Evolutionary conservation across 139 green algal species (phyloP), one percentile per base, ranked within the genome.

Genomic region (Axilococcus clingmanii): DNA sequence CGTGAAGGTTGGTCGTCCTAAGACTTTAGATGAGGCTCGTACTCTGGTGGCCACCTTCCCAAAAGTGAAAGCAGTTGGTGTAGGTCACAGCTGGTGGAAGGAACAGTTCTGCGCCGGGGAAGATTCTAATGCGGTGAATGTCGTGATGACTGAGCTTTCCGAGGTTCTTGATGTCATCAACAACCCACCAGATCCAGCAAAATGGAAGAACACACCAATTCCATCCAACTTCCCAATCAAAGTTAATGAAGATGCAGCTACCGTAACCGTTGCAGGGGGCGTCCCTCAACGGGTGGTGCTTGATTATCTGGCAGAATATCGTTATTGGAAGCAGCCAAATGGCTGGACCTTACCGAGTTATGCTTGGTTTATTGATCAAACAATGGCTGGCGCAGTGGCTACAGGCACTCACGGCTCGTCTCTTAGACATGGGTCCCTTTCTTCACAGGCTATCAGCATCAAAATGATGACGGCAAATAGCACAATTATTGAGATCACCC

Each of bases 361-460:
- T 36, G 63, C 70, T 34, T 93, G 79, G 77, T 90, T 81, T 63
- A 78, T 88, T 31, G 79, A 85, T 59, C 82, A 94, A 65, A 89
- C 73, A 2, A 78, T 95, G 28, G 86, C 68, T 4, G 86, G 86
- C 4, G 86, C 86, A 5, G 75, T 93, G 2, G 59, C 86, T 36
- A 95, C 86, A 1, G 77, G 63, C 28, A 82, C 79, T 0, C 86
- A 95, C 63, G 86, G 86, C 47, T 76, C 45, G 57, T 80, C 60
- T 58, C 46, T 94, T 25, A 41, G 50, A 23, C 63, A 76, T 9
- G 72, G 67, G 19, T 70, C 54, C 11, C 67, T 94, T 0, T 85
- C 72, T 25, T 57, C 74, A 27, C 80, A 91, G 72, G 71, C 91
- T 42, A 33, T 25, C 2, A 61, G 41, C 6, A 48, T 89, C 8